Evolutionary conservation across 116 monocot species (phyloP), one percentile per base, ranked within the genome.

Genomic region (Cymodocea nodosa): DNA sequence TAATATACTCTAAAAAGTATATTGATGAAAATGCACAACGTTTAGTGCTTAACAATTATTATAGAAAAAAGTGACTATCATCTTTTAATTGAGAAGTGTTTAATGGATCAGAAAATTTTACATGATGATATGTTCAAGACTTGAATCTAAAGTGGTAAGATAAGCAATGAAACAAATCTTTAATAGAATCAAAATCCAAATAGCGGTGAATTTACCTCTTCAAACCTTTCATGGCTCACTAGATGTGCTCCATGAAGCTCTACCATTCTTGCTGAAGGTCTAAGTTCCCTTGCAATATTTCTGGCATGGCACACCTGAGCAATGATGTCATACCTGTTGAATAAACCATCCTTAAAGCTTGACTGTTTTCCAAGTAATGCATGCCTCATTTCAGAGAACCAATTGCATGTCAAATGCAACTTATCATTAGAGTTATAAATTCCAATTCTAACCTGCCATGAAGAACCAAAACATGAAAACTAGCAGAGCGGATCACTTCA

Each of bases 181-280:
- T 30, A 12, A 44, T 10, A 44, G 44, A 44, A 44, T 44, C 30
- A 30, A 44, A 44, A 44, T 44, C 44, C 44, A 44, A 44, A 44
- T 58, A 25, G 23, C 11, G 14, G 25, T 58, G 25, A 20, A 20
- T 13, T 61, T 91, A 92, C 97, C 97, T 91, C 97, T 51, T 84
- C 77, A 34, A 92, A 85, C 55, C 89, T 91, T 82, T 98, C 92
- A 82, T 98, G 97, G 75, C 92, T 86, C 39, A 98, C 97, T 74
- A 98, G 79, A 82, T 98, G 97, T n/a, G 71, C 97, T 3, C 97
- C 97, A 68, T 89, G 86, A 63, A 98, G 80, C 68, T 91, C 92
- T 53, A 98, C 78, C 97, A 98, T 85, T 80, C 87, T 88, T 65
- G 97, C 74, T 65, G 67, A 82, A 50, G 97, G 97, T 15, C 79